Evolutionary conservation across 345 rosid species (phyloP), one percentile per base, ranked within the genome.

Genomic region (Linum trigynum): DNA sequence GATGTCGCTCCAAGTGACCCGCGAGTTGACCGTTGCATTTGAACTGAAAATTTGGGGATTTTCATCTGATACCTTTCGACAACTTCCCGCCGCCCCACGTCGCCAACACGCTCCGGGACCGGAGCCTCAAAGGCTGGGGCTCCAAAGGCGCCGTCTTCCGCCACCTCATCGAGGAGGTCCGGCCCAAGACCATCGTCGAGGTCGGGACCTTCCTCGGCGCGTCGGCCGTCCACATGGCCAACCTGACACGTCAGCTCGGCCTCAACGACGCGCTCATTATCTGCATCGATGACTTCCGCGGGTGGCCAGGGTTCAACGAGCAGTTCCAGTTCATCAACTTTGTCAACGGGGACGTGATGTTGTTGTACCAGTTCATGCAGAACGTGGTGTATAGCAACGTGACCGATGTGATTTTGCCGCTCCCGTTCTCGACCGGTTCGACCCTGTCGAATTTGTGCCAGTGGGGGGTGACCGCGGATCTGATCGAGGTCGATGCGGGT

Each of bases 121-220:
- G 66, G 39, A 74, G 75, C 39, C 55, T 85, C 69, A 81, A 81
- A 59, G 91, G 95, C 5, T 85, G 95, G 95, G 95, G 95, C 5
- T 88, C 95, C 0, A 51, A 79, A 74, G 85, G 86, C 15, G 78
- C 77, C 71, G 91, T 88, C 5, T 88, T 88, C 58, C 62, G 66
- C 39, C 63, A 80, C 65, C 76, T 88, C 12, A 82, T 88, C 45
- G 37, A 70, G 5, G 72, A 43, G 65, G 84, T 82, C 61, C 84
- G 71, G 71, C 91, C 95, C 11, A 60, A 59, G 14, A 81, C 83
- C 41, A 78, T 88, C 63, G 74, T 82, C 66, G 95, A 85, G 5
- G 80, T 85, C 15, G 95, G 95, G 2, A 85, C 86, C 4, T 88
- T 88, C 69, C 74, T 85, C 55, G 95, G 95, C 32, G 87, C 95